phyloP scores from a whole-genome alignment of 2,329 filamentous ascomycete genomes.

The Pseudogymnoascus sp. region DNA sequence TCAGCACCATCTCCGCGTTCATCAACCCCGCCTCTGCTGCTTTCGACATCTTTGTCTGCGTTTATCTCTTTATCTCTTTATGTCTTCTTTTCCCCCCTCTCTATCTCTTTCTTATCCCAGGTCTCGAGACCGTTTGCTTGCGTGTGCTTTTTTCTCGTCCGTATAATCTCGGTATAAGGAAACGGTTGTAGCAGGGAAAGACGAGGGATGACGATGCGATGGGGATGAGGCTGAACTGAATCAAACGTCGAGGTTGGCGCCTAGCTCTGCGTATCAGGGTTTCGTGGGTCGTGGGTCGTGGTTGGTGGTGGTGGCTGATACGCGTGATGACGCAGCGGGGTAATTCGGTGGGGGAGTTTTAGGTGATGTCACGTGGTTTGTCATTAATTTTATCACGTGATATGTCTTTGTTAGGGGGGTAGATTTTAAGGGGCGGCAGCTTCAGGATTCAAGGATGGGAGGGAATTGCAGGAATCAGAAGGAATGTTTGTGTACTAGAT shows the following conservation, averaged over 20 bases:
- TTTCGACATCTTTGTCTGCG: not conserved
- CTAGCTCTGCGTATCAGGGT: not conserved
- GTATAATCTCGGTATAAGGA: not conserved
- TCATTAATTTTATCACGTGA: not conserved
- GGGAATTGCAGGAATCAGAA: not conserved
- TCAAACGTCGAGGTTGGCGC: not conserved
- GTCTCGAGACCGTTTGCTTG: not conserved
- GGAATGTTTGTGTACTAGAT: not conserved
- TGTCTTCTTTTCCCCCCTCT: not conserved
- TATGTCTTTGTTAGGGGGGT: not conserved
- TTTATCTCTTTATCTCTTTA: not conserved
- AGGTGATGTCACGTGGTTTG: not conserved
- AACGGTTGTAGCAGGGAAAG: not conserved
- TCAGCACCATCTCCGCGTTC: slow-evolving; percentile 3
- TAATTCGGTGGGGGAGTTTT: not conserved
- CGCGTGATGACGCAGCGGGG: not conserved
- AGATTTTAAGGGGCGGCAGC: not conserved
- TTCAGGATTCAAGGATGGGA: not conserved
- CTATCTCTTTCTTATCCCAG: not conserved
- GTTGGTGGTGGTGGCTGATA: not conserved
- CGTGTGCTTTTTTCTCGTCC: not conserved
- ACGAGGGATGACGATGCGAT: not conserved
- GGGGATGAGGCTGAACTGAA: not conserved
- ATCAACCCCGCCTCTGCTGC: not conserved
- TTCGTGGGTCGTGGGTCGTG: not conserved